phyloP scores from a whole-genome alignment of 345 rosid species.

The Eucalyptus polyanthemos region DNA sequence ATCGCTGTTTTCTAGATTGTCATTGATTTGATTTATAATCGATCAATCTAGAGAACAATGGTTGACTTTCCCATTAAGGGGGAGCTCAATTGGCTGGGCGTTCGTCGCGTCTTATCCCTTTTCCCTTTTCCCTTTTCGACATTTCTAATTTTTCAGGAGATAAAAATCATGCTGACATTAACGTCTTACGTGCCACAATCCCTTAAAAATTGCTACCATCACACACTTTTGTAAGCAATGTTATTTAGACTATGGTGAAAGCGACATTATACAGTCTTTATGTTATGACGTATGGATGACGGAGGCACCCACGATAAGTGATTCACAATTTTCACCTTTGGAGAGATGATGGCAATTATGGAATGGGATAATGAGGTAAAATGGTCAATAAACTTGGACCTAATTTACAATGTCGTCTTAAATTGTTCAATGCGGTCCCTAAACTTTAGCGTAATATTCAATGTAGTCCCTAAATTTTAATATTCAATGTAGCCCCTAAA shows the following conservation, averaged over 20 bases:
- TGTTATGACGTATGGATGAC: not conserved
- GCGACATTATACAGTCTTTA: not conserved
- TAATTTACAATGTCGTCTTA: too few species aligned
- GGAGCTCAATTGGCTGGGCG: not conserved
- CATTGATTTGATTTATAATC: not conserved
- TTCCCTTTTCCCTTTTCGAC: not conserved
- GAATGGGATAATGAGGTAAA: not conserved
- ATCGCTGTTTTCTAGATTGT: not conserved
- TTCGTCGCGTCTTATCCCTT: not conserved
- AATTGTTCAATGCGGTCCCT: not conserved
- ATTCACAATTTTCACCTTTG: not conserved
- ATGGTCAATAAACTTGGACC: not conserved
- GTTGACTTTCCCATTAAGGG: not conserved
- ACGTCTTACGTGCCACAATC: not conserved
- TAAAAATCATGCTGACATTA: not conserved
- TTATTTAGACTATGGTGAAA: not conserved
- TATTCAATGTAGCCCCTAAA: accelerated
- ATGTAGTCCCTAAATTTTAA: not conserved
- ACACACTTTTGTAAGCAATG: not conserved
- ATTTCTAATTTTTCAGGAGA: not conserved
- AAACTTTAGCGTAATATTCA: not conserved
- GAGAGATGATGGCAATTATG: not conserved
- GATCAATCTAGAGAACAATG: not conserved
- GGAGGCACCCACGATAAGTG: not conserved
- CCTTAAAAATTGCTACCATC: not conserved